Evolutionary conservation across 495 filamentous ascomycete species (phyloP).

Genomic region (Echria macrotheca): DNA sequence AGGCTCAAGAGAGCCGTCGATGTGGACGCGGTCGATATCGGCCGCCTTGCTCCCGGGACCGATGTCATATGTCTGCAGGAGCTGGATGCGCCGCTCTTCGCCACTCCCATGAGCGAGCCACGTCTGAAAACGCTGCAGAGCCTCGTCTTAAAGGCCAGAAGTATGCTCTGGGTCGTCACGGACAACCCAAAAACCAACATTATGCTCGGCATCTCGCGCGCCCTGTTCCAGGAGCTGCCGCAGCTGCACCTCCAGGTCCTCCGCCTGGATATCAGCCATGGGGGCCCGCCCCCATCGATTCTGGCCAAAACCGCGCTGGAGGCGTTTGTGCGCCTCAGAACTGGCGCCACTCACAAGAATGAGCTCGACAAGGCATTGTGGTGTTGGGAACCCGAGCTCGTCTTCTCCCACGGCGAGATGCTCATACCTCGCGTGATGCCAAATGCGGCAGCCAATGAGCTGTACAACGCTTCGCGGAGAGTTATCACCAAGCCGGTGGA

Average conservation of each 20-base stretch:
- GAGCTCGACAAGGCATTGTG: no score
- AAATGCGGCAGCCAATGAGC: no score
- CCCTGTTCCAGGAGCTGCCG: conserved; percentile 14
- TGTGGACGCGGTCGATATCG: not conserved
- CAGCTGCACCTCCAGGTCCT: conserved; percentile 26
- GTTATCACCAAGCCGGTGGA: no score
- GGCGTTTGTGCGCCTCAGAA: no score
- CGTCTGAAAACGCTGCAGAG: conserved; percentile 16
- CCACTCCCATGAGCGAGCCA: conserved; percentile 15
- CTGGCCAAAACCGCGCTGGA: no score
- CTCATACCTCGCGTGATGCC: no score
- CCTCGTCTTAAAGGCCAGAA: conserved; percentile 25
- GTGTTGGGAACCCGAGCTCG: no score
- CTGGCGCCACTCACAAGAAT: no score
- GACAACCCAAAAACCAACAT: conserved; percentile 19
- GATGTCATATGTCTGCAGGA: conserved; percentile 34
- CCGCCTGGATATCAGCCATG: conserved; percentile 18
- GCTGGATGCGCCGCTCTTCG: conserved; percentile 33
- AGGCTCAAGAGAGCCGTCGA: not conserved
- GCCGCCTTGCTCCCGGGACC: conserved; percentile 1
- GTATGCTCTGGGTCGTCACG: conserved; percentile 39
- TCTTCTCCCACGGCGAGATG: no score
- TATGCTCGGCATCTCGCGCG: conserved; percentile 15
- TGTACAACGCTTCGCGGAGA: no score
- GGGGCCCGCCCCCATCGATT: no score